These are phyloP conservation scores for Wickerhamiella azyma DNA, from an alignment of 805 yeast species.

Conservation along the genomic window DNA sequence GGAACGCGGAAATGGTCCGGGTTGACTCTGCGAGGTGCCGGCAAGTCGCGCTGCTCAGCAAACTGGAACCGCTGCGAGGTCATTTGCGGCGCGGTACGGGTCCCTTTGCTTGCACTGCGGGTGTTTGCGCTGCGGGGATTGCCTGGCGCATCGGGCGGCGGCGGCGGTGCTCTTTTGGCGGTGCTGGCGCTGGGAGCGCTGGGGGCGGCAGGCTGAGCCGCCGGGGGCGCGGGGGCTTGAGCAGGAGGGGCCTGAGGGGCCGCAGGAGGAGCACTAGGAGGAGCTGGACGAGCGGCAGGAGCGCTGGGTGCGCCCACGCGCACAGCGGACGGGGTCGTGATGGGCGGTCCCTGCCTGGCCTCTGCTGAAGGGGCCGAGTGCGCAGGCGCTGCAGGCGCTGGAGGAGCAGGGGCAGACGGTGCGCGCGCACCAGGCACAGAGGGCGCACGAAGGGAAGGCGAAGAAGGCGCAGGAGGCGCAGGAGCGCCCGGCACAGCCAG, in stretches of 20 bases:
- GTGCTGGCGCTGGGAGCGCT: neutral
- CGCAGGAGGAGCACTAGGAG: conserved; percentile 11
- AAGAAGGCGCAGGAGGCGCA: conserved; percentile 14
- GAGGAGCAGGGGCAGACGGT: conserved; percentile 15
- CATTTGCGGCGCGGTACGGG: conserved; percentile 29
- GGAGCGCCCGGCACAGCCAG: conserved; percentile 24
- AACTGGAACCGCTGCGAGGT: conserved; percentile 68
- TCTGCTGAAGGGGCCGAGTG: conserved; percentile 18
- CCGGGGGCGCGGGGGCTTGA: conserved; percentile 19
- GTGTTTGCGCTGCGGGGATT: conserved; percentile 1
- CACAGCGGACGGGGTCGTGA: conserved; percentile 16
- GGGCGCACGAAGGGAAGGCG: conserved; percentile 2
- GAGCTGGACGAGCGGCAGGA: conserved; percentile 15
- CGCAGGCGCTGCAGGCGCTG: conserved; percentile 23
- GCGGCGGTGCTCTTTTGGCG: conserved; percentile 9
- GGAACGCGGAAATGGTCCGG: conserved; percentile 41
- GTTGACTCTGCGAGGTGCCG: conserved; percentile 53
- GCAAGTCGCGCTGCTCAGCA: conserved; percentile 52
- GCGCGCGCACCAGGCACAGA: conserved; percentile 7
- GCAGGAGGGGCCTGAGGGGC: conserved; percentile 10
- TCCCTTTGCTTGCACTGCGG: too few species aligned
- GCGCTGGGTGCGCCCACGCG: conserved; percentile 11
- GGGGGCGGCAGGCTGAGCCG: too few species aligned
- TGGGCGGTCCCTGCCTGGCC: conserved; percentile 17
- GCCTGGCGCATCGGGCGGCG: conserved; percentile 9